Evolutionary conservation across 176 grass and related monocot genomes (phyloP).

Genomic region (Poa annua): DNA sequence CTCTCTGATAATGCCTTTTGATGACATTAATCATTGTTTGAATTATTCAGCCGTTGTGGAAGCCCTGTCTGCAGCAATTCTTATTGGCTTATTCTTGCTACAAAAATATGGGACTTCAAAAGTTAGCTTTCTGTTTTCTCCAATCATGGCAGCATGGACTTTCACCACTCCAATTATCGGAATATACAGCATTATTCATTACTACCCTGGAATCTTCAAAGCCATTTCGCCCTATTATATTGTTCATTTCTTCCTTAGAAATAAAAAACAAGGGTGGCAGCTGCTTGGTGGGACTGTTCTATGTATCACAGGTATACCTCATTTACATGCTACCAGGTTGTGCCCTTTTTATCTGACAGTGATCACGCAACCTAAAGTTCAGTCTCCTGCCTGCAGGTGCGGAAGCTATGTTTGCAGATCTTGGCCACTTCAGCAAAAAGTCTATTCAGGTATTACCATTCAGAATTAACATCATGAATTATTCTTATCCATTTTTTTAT

Average conservation of each 20-base stretch:
- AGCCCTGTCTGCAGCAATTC: constrained; percentile 64
- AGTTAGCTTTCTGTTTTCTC: constrained; percentile 90
- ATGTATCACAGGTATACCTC: constrained; percentile 77
- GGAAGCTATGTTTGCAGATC: constrained; percentile 93
- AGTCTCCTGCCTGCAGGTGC: constrained; percentile 53
- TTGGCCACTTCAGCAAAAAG: constrained; percentile 86
- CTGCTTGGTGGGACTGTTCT: constrained; percentile 85
- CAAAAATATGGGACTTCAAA: constrained; percentile 86
- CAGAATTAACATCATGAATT: constrained; percentile 12
- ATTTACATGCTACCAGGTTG: not conserved
- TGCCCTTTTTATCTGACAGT: not conserved
- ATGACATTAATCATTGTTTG: constrained; percentile 10
- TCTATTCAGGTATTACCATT: constrained; percentile 62
- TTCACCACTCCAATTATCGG: constrained; percentile 79
- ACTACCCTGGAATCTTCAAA: constrained; percentile 81
- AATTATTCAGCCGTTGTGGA: constrained; percentile 60
- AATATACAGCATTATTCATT: constrained; percentile 70
- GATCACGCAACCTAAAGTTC: not conserved
- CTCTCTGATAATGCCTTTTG: not conserved
- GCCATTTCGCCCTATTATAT: constrained; percentile 80
- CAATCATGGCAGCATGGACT: constrained; percentile 85
- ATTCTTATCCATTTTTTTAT: not conserved
- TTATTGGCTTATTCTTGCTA: constrained; percentile 71
- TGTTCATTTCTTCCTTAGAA: constrained; percentile 68
- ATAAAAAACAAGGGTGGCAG: constrained; percentile 65